Evolutionary conservation across 2,329 filamentous ascomycete genomes (phyloP), one percentile per base, ranked within the genome.

Genomic region (Clarireedia paspali): DNA sequence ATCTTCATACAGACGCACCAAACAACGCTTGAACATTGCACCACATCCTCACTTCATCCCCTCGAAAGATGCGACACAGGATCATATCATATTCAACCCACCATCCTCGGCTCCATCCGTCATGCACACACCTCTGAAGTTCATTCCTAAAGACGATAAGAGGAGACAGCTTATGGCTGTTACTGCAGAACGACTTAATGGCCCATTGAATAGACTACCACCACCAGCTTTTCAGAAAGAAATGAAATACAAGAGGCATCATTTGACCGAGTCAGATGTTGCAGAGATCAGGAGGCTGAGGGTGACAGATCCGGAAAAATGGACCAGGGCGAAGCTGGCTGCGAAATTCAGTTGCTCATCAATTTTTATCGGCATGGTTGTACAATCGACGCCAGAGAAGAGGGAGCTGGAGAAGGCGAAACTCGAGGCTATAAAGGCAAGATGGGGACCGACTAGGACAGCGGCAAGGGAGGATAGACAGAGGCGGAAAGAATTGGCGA

Each of bases 61-160:
- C 26, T 61, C 62, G 42, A 27, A 57, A 44, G 59, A 73, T 68
- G 61, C 71, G 67, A 59, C 68, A 60, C 66, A 71, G 62, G 68
- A 75, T 63, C 70, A 72, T 57, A 77, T 82, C 66, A 75, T 82
- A 67, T 82, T 79, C 73, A 82, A 81, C 71, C 80, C 79, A 42
- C 79, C 80, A 26, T 71, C 78, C 15, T 74, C 79, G 9, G 73
- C 75, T 55, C 72, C 78, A 3, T 78, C 80, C n/a, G 81, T 83
- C 56, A 76, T 75, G 64, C 79, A 85, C 72, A 86, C 83, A n/a
- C 83, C 83, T 56, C 78, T 83, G 71, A 79, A 83, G 67, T 86
- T 86, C 71, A 77, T 86, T 30, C 83, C 83, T 53, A 75, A 74
- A 59, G 66, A 69, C 40, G 68, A 70, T 55, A 68, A 67, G 56